These are phyloP conservation scores for Russula griseocarnosa DNA, from an alignment of 768 basidiomycete species.

Conservation along the genomic window DNA sequence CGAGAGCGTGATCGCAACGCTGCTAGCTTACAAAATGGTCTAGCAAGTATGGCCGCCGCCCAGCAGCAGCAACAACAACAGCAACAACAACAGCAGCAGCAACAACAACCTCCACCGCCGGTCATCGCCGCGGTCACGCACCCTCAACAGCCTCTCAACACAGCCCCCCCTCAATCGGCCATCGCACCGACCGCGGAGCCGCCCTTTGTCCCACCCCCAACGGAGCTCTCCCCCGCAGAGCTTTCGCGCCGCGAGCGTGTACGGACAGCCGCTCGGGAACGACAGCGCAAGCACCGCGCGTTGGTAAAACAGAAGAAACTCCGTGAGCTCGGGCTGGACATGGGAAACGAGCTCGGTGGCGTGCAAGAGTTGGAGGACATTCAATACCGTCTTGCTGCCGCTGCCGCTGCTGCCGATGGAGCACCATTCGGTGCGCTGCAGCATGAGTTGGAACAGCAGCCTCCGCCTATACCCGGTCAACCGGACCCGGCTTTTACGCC, in stretches of 20 bases:
- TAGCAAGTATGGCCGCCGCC: slow-evolving; percentile 31
- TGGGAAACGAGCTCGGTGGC: slow-evolving; percentile 61
- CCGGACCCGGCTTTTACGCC: slow-evolving; percentile 64
- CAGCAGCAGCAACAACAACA: slow-evolving; percentile 29
- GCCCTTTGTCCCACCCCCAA: slow-evolving; percentile 40
- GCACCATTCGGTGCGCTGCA: slow-evolving; percentile 38
- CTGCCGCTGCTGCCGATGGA: slow-evolving; percentile 42
- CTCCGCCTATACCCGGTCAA: slow-evolving; percentile 36
- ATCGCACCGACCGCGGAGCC: slow-evolving; percentile 33
- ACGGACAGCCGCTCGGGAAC: slow-evolving; percentile 70
- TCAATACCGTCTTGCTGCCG: slow-evolving; percentile 54
- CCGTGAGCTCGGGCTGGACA: slow-evolving; percentile 77
- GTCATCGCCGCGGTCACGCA: slow-evolving; percentile 22
- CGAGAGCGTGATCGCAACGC: slow-evolving; percentile 63
- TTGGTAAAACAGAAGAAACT: slow-evolving; percentile 76
- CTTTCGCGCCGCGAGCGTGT: slow-evolving; percentile 63
- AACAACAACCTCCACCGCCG: slow-evolving; percentile 23
- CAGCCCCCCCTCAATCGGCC: slow-evolving; percentile 17
- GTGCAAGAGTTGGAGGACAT: slow-evolving; percentile 57
- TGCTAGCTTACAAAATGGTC: slow-evolving; percentile 33
- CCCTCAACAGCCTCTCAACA: slow-evolving; percentile 19
- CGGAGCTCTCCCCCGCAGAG: slow-evolving; percentile 59
- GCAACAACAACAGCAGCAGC: slow-evolving; percentile 27
- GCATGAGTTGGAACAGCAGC: slow-evolving; percentile 36
- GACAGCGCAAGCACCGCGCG: slow-evolving; percentile 77